Conservation (phyloP, 2,329 filamentous ascomycete genomes). For the Xylariaceae sp. region DNA sequence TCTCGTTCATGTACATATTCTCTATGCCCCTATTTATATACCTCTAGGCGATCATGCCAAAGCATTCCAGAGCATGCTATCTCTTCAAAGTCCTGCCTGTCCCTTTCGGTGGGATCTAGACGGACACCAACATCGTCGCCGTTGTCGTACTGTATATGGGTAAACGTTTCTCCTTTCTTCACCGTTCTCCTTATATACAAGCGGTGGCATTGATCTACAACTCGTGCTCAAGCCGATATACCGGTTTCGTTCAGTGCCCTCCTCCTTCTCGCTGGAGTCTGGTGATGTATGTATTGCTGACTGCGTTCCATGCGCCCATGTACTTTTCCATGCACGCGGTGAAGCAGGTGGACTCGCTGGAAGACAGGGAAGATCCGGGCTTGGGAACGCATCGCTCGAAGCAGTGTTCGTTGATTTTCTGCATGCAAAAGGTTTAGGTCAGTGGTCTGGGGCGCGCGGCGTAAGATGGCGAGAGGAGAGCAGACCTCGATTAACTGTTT, state of each 20-base stretch:
- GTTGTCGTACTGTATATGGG: too few species aligned
- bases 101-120: too few species aligned
- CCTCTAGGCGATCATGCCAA: too few species aligned
- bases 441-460: background rate
- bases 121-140: too few species aligned
- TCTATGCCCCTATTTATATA: too few species aligned
- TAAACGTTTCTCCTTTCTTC: background rate
- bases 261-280: conserved; percentile 51
- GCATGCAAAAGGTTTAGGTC: background rate
- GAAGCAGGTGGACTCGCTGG: conserved; percentile 67
- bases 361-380: conserved; percentile 64
- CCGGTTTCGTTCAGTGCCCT: background rate
- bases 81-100: too few species aligned
- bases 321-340: conserved; percentile 83
- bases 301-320: conserved; percentile 75
- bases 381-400: conserved; percentile 75
- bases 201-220: too few species aligned
- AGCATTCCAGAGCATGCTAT: too few species aligned
- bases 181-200: background rate
- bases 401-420: conserved; percentile 82
- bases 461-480: conserved; percentile 1
- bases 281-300: conserved; percentile 65
- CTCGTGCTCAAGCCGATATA: too few species aligned
- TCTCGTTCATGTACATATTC: too few species aligned
- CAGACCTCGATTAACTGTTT: conserved; percentile 67